A percentile compares a stretch with the other conserved stretches of the same genome.
Conservation (phyloP, 2,329 filamentous ascomycete genomes). For the Nemania serpens region DNA sequence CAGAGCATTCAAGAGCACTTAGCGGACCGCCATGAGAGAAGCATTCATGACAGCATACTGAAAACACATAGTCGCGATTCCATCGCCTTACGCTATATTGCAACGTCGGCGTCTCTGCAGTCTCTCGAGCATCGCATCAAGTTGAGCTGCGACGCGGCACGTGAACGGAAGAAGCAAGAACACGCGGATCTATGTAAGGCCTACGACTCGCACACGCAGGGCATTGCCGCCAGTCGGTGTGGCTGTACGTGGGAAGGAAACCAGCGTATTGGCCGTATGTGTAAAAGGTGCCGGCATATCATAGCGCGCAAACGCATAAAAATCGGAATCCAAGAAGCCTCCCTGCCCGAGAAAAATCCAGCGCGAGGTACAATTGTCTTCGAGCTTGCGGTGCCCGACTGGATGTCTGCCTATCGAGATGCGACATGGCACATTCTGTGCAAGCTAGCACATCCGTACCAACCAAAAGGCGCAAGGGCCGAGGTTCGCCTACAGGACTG, state of each 20-base stretch:
- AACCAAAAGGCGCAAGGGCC: conserved; percentile 14
- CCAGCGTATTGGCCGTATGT: conserved; percentile 43
- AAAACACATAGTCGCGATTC: conserved; percentile 47
- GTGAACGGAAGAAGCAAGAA: conserved; percentile 23
- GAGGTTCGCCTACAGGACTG: conserved; percentile 32
- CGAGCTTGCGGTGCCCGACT: conserved; percentile 53
- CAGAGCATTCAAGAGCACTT: conserved; percentile 56
- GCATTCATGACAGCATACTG: conserved; percentile 50
- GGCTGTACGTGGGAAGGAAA: conserved; percentile 36
- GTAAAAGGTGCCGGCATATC: conserved; percentile 50
- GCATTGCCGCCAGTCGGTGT: conserved; percentile 43
- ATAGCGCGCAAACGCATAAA: conserved; percentile 44
- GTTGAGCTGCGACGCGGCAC: conserved; percentile 20
- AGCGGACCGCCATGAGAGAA: conserved; percentile 38
- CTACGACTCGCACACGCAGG: conserved; percentile 42
- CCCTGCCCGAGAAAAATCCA: conserved; percentile 47
- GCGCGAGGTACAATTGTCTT: conserved; percentile 54
- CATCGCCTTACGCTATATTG: conserved; percentile 53
- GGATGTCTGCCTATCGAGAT: conserved; percentile 56
- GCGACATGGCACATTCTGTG: conserved; percentile 55
- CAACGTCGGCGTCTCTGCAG: conserved; percentile 37
- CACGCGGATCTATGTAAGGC: conserved; percentile 17
- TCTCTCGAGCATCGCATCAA: conserved; percentile 29
- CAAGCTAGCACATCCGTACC: conserved; percentile 41
- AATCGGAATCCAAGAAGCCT: conserved; percentile 56